Conservation (phyloP, 306 rosid species). For the Sicyos edulis region DNA sequence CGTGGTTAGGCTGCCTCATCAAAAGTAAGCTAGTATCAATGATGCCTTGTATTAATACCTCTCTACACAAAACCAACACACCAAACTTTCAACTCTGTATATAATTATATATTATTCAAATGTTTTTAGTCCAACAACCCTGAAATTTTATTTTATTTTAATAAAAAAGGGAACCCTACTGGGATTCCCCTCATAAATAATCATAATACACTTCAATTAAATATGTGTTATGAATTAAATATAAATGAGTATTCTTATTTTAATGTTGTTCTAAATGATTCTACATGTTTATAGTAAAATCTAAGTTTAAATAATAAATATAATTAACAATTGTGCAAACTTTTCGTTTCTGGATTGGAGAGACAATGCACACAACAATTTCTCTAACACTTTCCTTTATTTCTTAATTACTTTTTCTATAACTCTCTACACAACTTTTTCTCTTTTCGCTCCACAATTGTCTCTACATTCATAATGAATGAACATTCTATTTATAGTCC, state of each 20-base stretch:
- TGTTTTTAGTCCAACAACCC: conserved; percentile 18
- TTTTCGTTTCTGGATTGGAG: no score
- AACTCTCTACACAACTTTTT: no score
- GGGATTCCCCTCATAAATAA: conserved; percentile 4
- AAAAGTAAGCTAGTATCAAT: not conserved
- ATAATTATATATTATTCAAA: conserved; percentile 1
- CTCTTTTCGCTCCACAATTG: no score
- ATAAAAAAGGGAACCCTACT: conserved; percentile 7
- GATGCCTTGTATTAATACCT: not conserved
- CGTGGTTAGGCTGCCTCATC: not conserved
- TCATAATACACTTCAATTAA: not conserved
- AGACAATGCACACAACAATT: no score
- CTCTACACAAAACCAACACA: not conserved
- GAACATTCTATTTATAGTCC: no score
- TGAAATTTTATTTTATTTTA: not conserved
- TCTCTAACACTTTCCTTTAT: no score
- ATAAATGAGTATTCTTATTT: not conserved
- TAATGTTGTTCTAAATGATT: not conserved
- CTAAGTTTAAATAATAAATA: no score
- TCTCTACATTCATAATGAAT: no score
- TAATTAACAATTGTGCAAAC: no score
- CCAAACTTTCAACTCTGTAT: not conserved
- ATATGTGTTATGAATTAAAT: not conserved
- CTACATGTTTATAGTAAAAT: not conserved
- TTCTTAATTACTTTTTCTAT: no score